Evolutionary conservation across 768 basidiomycete genomes (phyloP).

Genomic region (Suillus fuscotomentosus): DNA sequence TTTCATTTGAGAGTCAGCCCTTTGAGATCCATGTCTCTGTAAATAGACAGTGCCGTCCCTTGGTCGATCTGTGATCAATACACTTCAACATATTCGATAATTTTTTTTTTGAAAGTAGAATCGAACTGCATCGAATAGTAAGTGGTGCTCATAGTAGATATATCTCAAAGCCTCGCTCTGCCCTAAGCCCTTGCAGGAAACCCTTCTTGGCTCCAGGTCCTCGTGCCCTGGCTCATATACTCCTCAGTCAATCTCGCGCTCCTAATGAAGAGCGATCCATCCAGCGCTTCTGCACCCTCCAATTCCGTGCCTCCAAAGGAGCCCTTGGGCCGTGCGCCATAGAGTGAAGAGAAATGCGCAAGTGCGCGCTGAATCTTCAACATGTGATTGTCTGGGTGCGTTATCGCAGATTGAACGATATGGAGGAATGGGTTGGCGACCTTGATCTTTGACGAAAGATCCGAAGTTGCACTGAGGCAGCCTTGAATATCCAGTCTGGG

Average conservation of each 20-base stretch:
- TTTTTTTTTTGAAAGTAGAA: neutral
- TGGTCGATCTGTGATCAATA: neutral
- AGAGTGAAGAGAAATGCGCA: slow-evolving; percentile 28
- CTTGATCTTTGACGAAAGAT: neutral
- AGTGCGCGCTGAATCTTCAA: slow-evolving; percentile 33
- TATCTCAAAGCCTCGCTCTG: neutral
- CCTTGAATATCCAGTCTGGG: slow-evolving; percentile 29
- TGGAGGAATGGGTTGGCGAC: slow-evolving; percentile 39
- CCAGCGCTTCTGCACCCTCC: slow-evolving; percentile 29
- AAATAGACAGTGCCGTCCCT: neutral
- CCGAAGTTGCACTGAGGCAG: slow-evolving; percentile 24
- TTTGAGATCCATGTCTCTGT: too few relatives aligned
- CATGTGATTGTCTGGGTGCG: slow-evolving; percentile 34
- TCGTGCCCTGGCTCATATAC: slow-evolving; percentile 24
- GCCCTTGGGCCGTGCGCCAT: slow-evolving; percentile 23
- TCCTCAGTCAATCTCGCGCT: slow-evolving; percentile 29
- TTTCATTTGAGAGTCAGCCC: too few relatives aligned
- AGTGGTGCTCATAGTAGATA: neutral
- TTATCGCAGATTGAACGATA: slow-evolving; percentile 37
- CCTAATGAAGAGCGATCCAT: slow-evolving; percentile 36
- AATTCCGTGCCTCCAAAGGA: slow-evolving; percentile 28
- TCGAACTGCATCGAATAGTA: neutral
- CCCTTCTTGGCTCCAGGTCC: slow-evolving; percentile 25
- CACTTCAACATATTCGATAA: too few relatives aligned
- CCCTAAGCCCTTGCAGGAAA: slow-evolving; percentile 13